A percentile compares a stretch with the other conserved stretches of the same genome.
These are phyloP conservation scores for Cenchrus americanus DNA, from an alignment of 176 grass and related monocot genomes.

Conservation along the genomic window DNA sequence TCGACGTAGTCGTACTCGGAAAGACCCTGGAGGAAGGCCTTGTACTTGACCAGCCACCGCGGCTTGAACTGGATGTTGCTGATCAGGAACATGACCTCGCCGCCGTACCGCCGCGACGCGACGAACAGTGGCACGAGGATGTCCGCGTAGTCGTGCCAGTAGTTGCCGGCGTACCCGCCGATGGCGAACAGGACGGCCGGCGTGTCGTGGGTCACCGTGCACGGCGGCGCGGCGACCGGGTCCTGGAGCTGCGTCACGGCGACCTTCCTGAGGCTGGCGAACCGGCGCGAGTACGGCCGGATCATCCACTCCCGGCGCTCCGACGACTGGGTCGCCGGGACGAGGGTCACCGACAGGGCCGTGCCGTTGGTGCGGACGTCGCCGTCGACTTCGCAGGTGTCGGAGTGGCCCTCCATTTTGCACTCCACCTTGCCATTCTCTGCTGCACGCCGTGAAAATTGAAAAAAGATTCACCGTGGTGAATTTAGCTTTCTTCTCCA, in stretches of 20 bases:
- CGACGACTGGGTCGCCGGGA: not conserved
- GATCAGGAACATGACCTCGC: constrained; percentile 67
- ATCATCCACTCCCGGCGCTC: constrained; percentile 48
- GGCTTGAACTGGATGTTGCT: constrained; percentile 44
- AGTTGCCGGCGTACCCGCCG: constrained; percentile 64
- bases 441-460: not conserved
- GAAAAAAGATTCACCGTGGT: not conserved
- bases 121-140: constrained; percentile 79
- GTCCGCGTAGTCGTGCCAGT: constrained; percentile 68
- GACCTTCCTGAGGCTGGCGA: constrained; percentile 35
- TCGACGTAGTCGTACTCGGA: constrained; percentile 53
- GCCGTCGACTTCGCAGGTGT: constrained; percentile 28
- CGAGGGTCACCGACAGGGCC: constrained; percentile 25
- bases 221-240: constrained; percentile 34
- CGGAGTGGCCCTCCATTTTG: constrained; percentile 8
- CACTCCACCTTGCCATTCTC: constrained; percentile 21
- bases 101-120: constrained; percentile 48
- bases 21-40: constrained; percentile 35
- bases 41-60: constrained; percentile 71
- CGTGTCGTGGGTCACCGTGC: constrained; percentile 49
- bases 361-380: constrained; percentile 29
- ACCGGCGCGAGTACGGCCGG: constrained; percentile 54
- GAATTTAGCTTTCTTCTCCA: not conserved
- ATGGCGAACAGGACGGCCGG: constrained; percentile 65
- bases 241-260: constrained; percentile 38